Percentiles rank a stretch among this genome's conserved stretches.
phyloP scores from a whole-genome alignment of 305 asterid genomes.

The Rubia balearica region DNA sequence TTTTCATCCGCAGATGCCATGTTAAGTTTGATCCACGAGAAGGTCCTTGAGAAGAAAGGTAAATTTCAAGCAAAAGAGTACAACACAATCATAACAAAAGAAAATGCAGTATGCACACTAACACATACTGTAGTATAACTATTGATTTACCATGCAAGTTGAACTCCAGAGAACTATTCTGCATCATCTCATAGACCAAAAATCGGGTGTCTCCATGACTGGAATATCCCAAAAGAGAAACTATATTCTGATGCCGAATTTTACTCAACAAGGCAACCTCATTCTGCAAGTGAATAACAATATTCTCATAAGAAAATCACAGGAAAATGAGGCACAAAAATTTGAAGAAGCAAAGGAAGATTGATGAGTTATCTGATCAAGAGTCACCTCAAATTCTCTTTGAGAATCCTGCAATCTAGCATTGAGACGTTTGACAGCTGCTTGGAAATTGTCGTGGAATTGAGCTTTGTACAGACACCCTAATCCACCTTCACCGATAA shows the following conservation, averaged over 20 bases:
- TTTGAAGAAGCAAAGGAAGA: neutral
- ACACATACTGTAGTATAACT: neutral
- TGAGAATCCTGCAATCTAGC: conserved; percentile 50
- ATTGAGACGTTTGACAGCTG: conserved; percentile 59
- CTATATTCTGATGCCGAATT: conserved; percentile 76
- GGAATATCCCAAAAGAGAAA: conserved; percentile 76
- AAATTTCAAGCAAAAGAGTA: neutral
- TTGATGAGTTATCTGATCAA: neutral
- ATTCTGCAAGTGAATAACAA: conserved; percentile 47
- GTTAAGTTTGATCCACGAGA: conserved; percentile 48
- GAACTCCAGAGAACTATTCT: conserved; percentile 65
- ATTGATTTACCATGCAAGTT: conserved; percentile 62
- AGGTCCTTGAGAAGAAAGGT: conserved; percentile 37
- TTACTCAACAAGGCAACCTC: conserved; percentile 66
- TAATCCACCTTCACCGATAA: conserved; percentile 64
- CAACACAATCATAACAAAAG: neutral
- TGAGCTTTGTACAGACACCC: conserved; percentile 73
- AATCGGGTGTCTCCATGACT: conserved; percentile 52
- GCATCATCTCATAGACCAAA: conserved; percentile 83
- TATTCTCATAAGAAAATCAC: neutral
- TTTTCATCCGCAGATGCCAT: conserved; percentile 89
- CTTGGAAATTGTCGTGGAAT: conserved; percentile 42
- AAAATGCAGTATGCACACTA: neutral
- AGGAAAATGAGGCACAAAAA: neutral
- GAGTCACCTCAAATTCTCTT: conserved; percentile 63